Base-by-base conservation (phyloP, 352 stramenopile genomes). In the Pythium aristosporum region DNA sequence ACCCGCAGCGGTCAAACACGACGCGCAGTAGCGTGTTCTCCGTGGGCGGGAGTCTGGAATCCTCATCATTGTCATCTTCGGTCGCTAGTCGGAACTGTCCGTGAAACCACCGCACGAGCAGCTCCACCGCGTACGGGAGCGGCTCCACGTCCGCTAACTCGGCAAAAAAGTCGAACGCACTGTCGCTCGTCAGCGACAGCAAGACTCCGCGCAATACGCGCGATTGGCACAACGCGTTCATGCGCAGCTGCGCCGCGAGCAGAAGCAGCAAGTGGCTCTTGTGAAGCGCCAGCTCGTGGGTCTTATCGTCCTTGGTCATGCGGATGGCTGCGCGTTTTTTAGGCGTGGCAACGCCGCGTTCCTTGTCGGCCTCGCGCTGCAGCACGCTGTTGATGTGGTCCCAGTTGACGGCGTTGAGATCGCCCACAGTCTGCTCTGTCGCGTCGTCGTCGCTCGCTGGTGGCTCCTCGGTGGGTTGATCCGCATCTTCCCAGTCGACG, bases 31-130 rank as follows among this genome's bases (percentile, higher is more conserved):
- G 65, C 52, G 62, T 70, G n/a, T 67, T 65, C 42, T 87, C 79
- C 0, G 78, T 83, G 50, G 88, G 42, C 7, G 10, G n/a, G 18
- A 76, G 16, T 46, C 6, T 5, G 12, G 32, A 3, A 11, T 28
- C 56, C 15, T 11, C 32, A 0, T 47, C 39, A 9, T 49, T 15
- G 5, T 51, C 41, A 12, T 34, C 20, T 15, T 65, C 44, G 7
- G 41, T 34, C 21, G 23, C 13, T 5, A 85, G 18, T 36, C 61
- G 48, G 61, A 90, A 92, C n/a, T 79, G 63, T 34, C 56, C 39
- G 42, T 69, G 57, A 50, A 92, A 90, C 85, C 86, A 94, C 18
- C 75, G 79, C 65, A 92, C 63, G 15, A 94, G 68, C 58, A 85
- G 67, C 67, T 91, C 74, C 51, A 92, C 51, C 37, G 69, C 73